Conservation (phyloP, 2,329 filamentous ascomycete species). For the Trichoderma cornu-damae region DNA sequence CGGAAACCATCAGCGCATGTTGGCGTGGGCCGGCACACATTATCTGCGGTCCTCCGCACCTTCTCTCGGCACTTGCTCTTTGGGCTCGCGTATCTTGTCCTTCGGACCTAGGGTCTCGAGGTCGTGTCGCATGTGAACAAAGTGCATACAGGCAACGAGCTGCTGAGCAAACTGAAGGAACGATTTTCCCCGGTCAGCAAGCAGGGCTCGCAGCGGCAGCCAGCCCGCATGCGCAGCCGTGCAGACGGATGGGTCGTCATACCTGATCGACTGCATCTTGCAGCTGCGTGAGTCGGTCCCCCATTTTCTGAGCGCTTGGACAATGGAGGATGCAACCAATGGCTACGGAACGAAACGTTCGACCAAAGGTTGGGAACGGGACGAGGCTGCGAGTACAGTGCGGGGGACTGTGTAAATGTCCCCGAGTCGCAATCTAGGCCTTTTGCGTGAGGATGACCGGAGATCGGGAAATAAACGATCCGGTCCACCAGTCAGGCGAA, state of each 20-base stretch:
- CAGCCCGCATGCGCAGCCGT: no score
- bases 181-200: neutral
- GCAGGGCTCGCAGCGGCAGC: neutral
- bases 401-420: neutral
- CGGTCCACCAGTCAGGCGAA: constrained; percentile 24
- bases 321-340: neutral
- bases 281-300: constrained; percentile 73
- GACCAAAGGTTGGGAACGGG: neutral
- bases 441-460: constrained; percentile 6
- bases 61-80: constrained; percentile 49
- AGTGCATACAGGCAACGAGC: constrained; percentile 62
- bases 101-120: constrained; percentile 53
- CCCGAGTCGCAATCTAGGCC: neutral
- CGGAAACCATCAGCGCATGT: neutral
- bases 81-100: constrained; percentile 56
- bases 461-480: constrained; percentile 30
- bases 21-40: neutral
- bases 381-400: neutral
- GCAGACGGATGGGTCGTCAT: constrained; percentile 25
- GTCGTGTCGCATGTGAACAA: constrained; percentile 63
- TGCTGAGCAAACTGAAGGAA: constrained; percentile 57
- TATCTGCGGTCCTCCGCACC: constrained; percentile 31
- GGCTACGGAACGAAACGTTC: neutral
- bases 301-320: constrained; percentile 45
- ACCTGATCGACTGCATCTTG: constrained; percentile 83